Percentiles rank a stretch among this genome's conserved stretches.
phyloP scores from a whole-genome alignment of 768 basidiomycete genomes.

The Phaffia tasmanica region DNA sequence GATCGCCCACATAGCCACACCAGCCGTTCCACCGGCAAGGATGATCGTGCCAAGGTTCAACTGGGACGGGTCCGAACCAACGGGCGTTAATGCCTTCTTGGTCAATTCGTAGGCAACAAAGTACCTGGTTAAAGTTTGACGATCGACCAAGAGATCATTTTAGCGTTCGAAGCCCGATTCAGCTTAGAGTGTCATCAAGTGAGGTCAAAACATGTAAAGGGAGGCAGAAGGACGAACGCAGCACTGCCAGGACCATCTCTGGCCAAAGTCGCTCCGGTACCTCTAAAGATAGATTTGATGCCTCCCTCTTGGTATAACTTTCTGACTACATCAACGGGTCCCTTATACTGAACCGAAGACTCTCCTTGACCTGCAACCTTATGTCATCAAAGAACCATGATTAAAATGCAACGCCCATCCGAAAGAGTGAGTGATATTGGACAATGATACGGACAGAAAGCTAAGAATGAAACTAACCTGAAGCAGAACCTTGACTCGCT shows the following conservation, averaged over 20 bases:
- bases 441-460: background rate
- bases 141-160: background rate
- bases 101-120: slow-evolving; percentile 94
- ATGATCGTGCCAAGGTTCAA: slow-evolving; percentile 79
- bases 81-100: slow-evolving; percentile 74
- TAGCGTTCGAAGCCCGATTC: background rate
- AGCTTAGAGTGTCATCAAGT: too few species aligned
- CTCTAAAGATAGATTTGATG: slow-evolving; percentile 77
- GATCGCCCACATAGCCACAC: slow-evolving; percentile 95
- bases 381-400: slow-evolving; percentile 4
- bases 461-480: slow-evolving; percentile 47
- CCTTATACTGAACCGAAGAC: slow-evolving; percentile 58
- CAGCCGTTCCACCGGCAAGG: slow-evolving; percentile 83
- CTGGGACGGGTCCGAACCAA: slow-evolving; percentile 63
- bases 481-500: slow-evolving; percentile 88
- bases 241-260: slow-evolving; percentile 95
- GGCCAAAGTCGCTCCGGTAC: slow-evolving; percentile 82
- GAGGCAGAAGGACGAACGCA: slow-evolving; percentile 50
- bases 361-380: slow-evolving; percentile 82
- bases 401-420: background rate
- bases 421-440: background rate
- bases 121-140: slow-evolving; percentile 49
- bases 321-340: slow-evolving; percentile 78
- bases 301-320: slow-evolving; percentile 93
- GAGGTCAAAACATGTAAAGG: slow-evolving; percentile 23